phyloP scores from a whole-genome alignment of 73 alveolate genomes.

The Paramecium biaurelia region DNA sequence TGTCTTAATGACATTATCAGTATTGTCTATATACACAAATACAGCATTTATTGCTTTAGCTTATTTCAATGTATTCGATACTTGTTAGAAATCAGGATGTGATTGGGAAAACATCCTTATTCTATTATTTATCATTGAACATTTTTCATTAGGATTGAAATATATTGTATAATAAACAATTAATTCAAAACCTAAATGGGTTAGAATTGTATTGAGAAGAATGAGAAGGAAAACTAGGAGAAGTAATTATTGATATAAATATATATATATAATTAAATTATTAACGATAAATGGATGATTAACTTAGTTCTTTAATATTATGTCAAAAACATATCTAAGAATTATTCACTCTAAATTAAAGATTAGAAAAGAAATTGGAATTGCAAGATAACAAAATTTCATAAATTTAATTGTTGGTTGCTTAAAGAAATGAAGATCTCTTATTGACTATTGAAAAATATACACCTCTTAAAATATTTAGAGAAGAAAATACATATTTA shows the following conservation, averaged over 20 bases:
- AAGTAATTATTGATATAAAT: background rate
- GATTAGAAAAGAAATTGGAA: slow-evolving; percentile 33
- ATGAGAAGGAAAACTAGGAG: background rate
- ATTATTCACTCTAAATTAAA: background rate
- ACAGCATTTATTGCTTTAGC: slow-evolving; percentile 68
- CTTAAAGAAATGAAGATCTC: slow-evolving; percentile 26
- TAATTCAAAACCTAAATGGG: slow-evolving; percentile 31
- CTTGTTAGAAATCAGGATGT: background rate
- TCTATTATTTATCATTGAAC: slow-evolving; percentile 12
- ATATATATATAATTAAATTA: background rate
- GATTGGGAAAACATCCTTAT: slow-evolving; percentile 29
- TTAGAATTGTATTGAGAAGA: slow-evolving; percentile 25
- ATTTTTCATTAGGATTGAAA: background rate
- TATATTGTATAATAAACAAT: background rate
- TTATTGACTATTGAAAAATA: background rate
- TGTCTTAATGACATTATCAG: slow-evolving; percentile 70
- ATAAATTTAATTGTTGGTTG: background rate
- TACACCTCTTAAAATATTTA: background rate
- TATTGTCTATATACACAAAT: slow-evolving; percentile 71
- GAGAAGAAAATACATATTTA: background rate
- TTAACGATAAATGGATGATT: background rate
- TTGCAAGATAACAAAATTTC: background rate
- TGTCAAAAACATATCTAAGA: background rate
- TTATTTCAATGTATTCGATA: slow-evolving; percentile 9
- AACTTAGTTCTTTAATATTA: background rate